Evolutionary conservation across 2,329 filamentous ascomycete species (phyloP).

Genomic region (Hymenoscyphus scutula): DNA sequence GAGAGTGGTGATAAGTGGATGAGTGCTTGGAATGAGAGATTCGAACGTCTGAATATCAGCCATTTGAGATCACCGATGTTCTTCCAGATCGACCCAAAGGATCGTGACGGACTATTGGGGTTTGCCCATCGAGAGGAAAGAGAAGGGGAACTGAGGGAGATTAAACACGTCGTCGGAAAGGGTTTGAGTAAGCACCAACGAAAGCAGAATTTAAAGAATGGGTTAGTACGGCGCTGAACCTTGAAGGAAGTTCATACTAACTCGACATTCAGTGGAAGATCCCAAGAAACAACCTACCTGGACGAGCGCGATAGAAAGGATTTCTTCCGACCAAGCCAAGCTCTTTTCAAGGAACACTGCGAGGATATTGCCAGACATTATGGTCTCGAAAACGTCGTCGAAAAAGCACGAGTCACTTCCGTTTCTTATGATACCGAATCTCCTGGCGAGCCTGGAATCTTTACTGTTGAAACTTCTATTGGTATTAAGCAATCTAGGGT

Average conservation of each 20-base stretch:
- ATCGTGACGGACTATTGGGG: slow-evolving; percentile 70
- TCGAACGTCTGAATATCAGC: slow-evolving; percentile 65
- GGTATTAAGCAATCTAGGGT: slow-evolving; percentile 55
- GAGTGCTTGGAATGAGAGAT: slow-evolving; percentile 67
- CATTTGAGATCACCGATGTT: slow-evolving; percentile 79
- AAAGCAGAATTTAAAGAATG: slow-evolving; percentile 54
- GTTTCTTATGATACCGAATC: slow-evolving; percentile 23
- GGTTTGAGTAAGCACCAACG: slow-evolving; percentile 77
- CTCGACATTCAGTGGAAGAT: slow-evolving; percentile 37
- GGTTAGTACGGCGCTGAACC: slow-evolving; percentile 39
- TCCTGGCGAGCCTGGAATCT: slow-evolving; percentile 49
- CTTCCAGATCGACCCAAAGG: slow-evolving; percentile 75
- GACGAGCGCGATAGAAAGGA: slow-evolving; percentile 68
- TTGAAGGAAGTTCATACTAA: not conserved
- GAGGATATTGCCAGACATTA: slow-evolving; percentile 56
- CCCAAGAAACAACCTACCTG: slow-evolving; percentile 37
- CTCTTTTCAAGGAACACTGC: slow-evolving; percentile 63
- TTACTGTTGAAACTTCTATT: slow-evolving; percentile 60
- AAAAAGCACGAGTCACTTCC: slow-evolving; percentile 46
- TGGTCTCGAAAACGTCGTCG: slow-evolving; percentile 54
- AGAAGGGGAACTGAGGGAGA: slow-evolving; percentile 65
- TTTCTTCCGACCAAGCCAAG: slow-evolving; percentile 63
- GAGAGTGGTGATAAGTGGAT: slow-evolving; percentile 64
- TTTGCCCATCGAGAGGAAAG: slow-evolving; percentile 59
- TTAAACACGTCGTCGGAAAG: slow-evolving; percentile 72